Base-by-base conservation (phyloP, 2,329 filamentous ascomycete genomes). In the Bisporella sp. region DNA sequence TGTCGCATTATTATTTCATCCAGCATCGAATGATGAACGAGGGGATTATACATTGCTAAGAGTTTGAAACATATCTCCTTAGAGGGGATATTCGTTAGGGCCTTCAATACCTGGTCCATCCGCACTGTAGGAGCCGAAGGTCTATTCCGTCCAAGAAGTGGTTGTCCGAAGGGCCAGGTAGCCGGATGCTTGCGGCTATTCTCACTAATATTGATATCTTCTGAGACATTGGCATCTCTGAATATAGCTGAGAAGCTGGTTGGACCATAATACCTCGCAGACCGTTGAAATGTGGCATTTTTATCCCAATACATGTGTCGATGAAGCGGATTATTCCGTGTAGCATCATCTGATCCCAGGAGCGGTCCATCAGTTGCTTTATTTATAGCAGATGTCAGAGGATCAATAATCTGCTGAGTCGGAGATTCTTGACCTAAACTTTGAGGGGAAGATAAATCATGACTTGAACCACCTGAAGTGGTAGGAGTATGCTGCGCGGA, bases 201-300 rank as follows among this genome's bases (percentile, higher is more conserved):
- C 31, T 62, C 59, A 6, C 57, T 57, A 42, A 61, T 59, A 32
- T 61, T 53, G 12, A 63, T 28, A 33, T 56, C 56, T 43, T 50
- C 56, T 31, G 50, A 50, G 29, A 55, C 45, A 6, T 53, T 54
- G 13, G 47, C 47, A 40, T 64, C 59, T 3, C 51, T 51, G 41
- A 61, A 64, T 2, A 64, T 55, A 29, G 62, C 57, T n/a, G 57
- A 56, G 46, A 62, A 63, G 41, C 57, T 62, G 1, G 62, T 64
- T 3, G 59, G 60, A 1, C 62, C 62, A 41, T 58, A 57, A 42
- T 59, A 64, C 13, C 51, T 47, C 3, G 54, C 49, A n/a, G 60
- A 62, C 4, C 50, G 46, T 41, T 51, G 56, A 49, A 55, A 60
- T 7, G 55, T 48, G 4, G 54, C 13, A 31, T 21, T 21, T 21